Conservation (phyloP, 768 basidiomycete species). For the Flagelloscypha sp. region DNA sequence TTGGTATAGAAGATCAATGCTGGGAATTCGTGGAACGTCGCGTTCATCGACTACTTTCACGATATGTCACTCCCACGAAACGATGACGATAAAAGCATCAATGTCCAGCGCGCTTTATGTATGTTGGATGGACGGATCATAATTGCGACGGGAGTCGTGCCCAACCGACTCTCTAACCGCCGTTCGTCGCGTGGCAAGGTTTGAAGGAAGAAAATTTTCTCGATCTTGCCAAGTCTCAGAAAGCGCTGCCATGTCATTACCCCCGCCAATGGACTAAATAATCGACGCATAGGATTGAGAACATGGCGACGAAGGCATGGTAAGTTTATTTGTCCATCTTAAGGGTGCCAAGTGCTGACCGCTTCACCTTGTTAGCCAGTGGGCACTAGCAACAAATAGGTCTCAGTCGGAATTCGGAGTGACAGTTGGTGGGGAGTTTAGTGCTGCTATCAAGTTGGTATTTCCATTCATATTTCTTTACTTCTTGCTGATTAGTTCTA, state of each 20-base stretch:
- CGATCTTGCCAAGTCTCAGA: too few species aligned
- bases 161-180: too few species aligned
- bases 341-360: too few species aligned
- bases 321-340: too few species aligned
- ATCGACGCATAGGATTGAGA: too few species aligned
- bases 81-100: constrained; percentile 65
- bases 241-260: too few species aligned
- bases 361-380: constrained; percentile 27
- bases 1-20: constrained; percentile 79
- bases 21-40: constrained; percentile 75
- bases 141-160: constrained; percentile 79
- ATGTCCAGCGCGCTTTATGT: constrained; percentile 73
- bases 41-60: constrained; percentile 74
- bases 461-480: too few species aligned
- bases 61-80: constrained; percentile 74
- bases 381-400: constrained; percentile 43
- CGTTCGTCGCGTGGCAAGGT: too few species aligned
- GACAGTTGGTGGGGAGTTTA: constrained; percentile 77
- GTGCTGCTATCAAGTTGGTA: constrained; percentile 71
- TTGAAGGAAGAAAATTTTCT: too few species aligned
- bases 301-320: too few species aligned
- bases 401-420: constrained; percentile 73
- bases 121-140: constrained; percentile 76
- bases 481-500: too few species aligned
- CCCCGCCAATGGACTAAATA: too few species aligned